Conservation (phyloP, 2,329 filamentous ascomycete species). For the Cephalotrichum gorgonifer region DNA sequence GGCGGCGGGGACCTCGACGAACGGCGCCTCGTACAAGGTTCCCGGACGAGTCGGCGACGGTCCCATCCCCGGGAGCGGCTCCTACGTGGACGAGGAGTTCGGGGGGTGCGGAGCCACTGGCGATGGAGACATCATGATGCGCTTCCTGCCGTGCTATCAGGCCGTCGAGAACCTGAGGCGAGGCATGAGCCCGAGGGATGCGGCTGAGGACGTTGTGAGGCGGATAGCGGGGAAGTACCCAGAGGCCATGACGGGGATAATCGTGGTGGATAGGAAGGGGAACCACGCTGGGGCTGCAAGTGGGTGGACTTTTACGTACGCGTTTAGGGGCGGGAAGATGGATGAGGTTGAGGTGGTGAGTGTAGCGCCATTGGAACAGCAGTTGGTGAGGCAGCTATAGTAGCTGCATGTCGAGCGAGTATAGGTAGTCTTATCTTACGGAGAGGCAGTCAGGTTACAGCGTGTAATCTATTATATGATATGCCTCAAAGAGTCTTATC, state of each 20-base stretch:
- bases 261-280: conserved; percentile 38
- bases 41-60: conserved; percentile 46
- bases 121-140: conserved; percentile 47
- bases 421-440: too few relatives aligned
- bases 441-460: too few relatives aligned
- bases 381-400: neutral
- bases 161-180: conserved; percentile 41
- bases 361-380: conserved; percentile 15
- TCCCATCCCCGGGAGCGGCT: conserved; percentile 42
- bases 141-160: conserved; percentile 47
- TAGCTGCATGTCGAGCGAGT: neutral
- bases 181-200: conserved; percentile 35
- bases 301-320: conserved; percentile 45
- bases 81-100: conserved; percentile 42
- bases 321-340: conserved; percentile 38
- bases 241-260: conserved; percentile 33
- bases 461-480: too few relatives aligned
- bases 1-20: conserved; percentile 45
- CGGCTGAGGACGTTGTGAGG: conserved; percentile 38
- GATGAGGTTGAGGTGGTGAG: conserved; percentile 30
- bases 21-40: conserved; percentile 42
- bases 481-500: too few relatives aligned
- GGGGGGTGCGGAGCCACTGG: conserved; percentile 47
- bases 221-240: conserved; percentile 39
- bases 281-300: conserved; percentile 39